Conservation (phyloP, 2,329 filamentous ascomycete genomes). For the Hymenoscyphus salicellus region DNA sequence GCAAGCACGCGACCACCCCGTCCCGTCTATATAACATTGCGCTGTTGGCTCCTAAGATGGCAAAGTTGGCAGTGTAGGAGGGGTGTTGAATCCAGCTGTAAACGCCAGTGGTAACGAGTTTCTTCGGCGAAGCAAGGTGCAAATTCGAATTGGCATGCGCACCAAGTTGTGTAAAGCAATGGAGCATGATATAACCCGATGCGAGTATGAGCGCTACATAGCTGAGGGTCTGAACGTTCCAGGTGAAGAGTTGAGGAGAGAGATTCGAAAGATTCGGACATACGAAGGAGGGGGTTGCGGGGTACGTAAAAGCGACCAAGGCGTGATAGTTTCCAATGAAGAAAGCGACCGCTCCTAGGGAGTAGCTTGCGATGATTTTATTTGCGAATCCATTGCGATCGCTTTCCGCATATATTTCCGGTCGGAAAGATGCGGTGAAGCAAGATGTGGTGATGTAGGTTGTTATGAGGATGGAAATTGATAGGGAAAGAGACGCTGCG, state of each 20-base stretch:
- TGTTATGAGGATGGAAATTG: background rate
- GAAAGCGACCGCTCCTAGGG: conserved; percentile 1
- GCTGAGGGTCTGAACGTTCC: conserved; percentile 23
- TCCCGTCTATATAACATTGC: conserved; percentile 2
- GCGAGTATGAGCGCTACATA: conserved; percentile 38
- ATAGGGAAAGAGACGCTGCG: conserved; percentile 1
- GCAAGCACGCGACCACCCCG: background rate
- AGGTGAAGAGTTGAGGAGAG: background rate
- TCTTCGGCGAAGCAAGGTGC: conserved; percentile 44
- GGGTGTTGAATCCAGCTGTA: conserved; percentile 17
- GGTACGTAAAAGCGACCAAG: background rate
- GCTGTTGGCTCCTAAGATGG: background rate
- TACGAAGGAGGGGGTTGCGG: background rate
- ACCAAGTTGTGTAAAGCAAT: conserved; percentile 43
- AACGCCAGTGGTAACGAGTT: conserved; percentile 14
- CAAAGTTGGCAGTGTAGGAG: conserved; percentile 8
- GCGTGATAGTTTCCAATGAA: conserved; percentile 1
- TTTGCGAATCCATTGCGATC: background rate
- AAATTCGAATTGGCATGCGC: conserved; percentile 48
- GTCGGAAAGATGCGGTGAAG: conserved; percentile 3
- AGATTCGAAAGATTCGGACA: conserved; percentile 1
- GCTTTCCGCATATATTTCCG: background rate
- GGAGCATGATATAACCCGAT: background rate
- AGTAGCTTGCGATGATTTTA: background rate
- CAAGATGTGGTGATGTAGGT: conserved; percentile 8